Conservation (phyloP, 2,329 filamentous ascomycete species). For the Aurifilum marmelostoma region DNA sequence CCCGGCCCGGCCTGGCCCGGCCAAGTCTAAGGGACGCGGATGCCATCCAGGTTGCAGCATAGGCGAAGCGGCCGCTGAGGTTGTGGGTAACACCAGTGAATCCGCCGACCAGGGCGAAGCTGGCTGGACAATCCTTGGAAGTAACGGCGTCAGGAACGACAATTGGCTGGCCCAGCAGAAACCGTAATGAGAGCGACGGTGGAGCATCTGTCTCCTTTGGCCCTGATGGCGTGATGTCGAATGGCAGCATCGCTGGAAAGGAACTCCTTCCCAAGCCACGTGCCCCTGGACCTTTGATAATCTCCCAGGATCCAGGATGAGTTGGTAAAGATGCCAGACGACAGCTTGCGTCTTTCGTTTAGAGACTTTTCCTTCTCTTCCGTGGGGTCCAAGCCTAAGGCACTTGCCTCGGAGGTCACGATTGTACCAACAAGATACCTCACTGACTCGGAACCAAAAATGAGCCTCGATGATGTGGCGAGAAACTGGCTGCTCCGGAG, state of each 20-base stretch:
- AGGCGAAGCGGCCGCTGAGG: constrained; percentile 26
- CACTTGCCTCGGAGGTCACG: constrained; percentile 3
- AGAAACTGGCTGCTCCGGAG: constrained; percentile 10
- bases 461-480: constrained; percentile 14
- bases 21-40: constrained; percentile 2
- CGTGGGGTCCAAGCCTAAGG: constrained; percentile 18
- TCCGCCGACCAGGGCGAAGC: constrained; percentile 26
- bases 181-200: constrained; percentile 14
- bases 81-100: constrained; percentile 19
- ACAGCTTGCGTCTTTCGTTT: not conserved
- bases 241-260: not conserved
- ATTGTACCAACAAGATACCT: not conserved
- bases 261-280: not conserved
- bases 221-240: constrained; percentile 9
- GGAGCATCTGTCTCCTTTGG: constrained; percentile 21
- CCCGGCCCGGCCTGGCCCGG: constrained; percentile 3
- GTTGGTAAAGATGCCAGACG: not conserved
- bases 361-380: not conserved
- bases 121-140: constrained; percentile 12
- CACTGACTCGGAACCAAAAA: constrained; percentile 7
- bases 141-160: not conserved
- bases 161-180: constrained; percentile 17
- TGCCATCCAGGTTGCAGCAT: constrained; percentile 5
- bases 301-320: not conserved
- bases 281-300: not conserved